A percentile compares a stretch with the other conserved stretches of the same genome.
Evolutionary conservation across 208 protist genomes (phyloP).

Genomic region (Zelonia costaricensis): DNA sequence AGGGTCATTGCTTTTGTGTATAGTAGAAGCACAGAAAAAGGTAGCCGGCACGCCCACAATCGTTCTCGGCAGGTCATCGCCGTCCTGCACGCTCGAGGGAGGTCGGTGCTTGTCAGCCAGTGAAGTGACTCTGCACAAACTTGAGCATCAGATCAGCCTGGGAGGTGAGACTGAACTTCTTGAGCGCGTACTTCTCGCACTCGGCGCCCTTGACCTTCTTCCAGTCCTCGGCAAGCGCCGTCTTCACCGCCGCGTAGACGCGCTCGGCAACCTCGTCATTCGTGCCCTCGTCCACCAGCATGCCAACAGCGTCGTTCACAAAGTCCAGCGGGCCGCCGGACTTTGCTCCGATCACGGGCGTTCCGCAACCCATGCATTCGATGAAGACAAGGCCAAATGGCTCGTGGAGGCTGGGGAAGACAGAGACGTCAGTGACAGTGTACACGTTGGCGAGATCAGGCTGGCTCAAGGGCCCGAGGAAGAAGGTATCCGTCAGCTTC

Average conservation of each 20-base stretch:
- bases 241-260: constrained; percentile 50
- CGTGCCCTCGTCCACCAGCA: constrained; percentile 63
- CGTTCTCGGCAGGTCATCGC: background rate
- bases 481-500: constrained; percentile 63
- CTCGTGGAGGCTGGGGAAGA: constrained; percentile 82
- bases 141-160: constrained; percentile 60
- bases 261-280: constrained; percentile 49
- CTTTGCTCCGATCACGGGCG: constrained; percentile 75
- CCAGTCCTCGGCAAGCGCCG: constrained; percentile 70
- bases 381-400: constrained; percentile 83
- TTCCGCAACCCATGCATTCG: constrained; percentile 82
- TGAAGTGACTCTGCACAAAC: constrained; percentile 53
- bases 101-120: constrained; percentile 5
- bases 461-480: constrained; percentile 70
- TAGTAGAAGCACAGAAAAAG: background rate
- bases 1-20: background rate
- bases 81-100: too few relatives aligned
- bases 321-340: constrained; percentile 82
- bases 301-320: constrained; percentile 64
- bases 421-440: constrained; percentile 56
- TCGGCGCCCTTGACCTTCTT: constrained; percentile 64
- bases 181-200: constrained; percentile 55
- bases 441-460: constrained; percentile 57
- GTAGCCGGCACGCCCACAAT: background rate
- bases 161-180: constrained; percentile 55